phyloP scores from a whole-genome alignment of 2,329 filamentous ascomycete species.

The Tolypocladium ovalisporum region DNA sequence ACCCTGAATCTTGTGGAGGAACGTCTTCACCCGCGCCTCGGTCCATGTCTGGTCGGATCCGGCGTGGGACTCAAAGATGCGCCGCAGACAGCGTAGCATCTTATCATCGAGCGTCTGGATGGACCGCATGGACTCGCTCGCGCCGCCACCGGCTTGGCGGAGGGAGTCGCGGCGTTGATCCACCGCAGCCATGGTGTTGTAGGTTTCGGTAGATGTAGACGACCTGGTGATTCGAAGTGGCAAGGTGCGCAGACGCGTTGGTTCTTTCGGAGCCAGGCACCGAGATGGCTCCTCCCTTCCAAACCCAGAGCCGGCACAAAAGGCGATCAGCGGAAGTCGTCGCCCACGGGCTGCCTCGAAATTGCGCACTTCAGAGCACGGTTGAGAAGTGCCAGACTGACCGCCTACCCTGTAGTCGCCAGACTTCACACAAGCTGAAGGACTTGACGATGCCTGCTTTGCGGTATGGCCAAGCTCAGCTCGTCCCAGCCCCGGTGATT shows the following conservation, averaged over 20 bases:
- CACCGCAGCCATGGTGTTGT: slow-evolving; percentile 1
- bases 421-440: neutral
- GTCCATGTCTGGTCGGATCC: slow-evolving; percentile 32
- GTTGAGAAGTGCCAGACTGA: neutral
- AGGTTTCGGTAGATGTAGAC: neutral
- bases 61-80: slow-evolving; percentile 34
- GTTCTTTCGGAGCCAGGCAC: neutral
- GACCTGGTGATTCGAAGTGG: neutral
- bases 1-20: slow-evolving; percentile 35
- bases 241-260: neutral
- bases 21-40: slow-evolving; percentile 31
- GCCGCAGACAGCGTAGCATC: slow-evolving; percentile 30
- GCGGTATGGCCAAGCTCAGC: neutral
- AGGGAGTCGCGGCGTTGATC: slow-evolving; percentile 12
- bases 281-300: neutral
- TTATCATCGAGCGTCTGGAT: slow-evolving; percentile 30
- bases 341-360: neutral
- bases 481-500: neutral
- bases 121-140: slow-evolving; percentile 27
- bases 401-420: neutral
- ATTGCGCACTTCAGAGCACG: neutral
- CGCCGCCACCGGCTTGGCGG: slow-evolving; percentile 37
- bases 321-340: neutral
- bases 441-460: neutral
- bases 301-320: neutral